Evolutionary conservation across 2,329 filamentous ascomycete genomes (phyloP).

Genomic region (Metarhizium humberi): DNA sequence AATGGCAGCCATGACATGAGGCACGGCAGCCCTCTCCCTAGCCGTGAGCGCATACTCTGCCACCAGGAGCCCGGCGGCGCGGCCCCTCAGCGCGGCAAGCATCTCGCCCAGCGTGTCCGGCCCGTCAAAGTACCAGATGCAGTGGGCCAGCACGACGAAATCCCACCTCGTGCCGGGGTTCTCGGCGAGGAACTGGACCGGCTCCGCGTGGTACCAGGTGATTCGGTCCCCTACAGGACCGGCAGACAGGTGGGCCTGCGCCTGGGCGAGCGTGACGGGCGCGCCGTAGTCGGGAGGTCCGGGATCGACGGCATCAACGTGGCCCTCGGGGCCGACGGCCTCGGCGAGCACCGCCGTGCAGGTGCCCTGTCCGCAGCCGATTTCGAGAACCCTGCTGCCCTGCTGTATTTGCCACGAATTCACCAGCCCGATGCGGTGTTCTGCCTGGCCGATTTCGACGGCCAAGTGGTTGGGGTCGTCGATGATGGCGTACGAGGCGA

Average conservation of each 20-base stretch:
- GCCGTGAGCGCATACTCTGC: constrained; percentile 24
- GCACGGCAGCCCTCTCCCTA: constrained; percentile 24
- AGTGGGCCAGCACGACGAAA: constrained; percentile 38
- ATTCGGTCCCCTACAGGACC: constrained; percentile 31
- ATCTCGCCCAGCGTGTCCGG: constrained; percentile 17
- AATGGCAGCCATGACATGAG: constrained; percentile 44
- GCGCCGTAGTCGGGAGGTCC: constrained; percentile 37
- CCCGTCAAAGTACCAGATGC: constrained; percentile 43
- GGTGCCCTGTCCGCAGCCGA: constrained; percentile 52
- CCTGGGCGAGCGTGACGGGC: constrained; percentile 39
- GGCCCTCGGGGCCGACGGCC: constrained; percentile 32
- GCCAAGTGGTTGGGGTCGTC: constrained; percentile 2
- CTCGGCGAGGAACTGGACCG: constrained; percentile 24
- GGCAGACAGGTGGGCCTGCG: constrained; percentile 33
- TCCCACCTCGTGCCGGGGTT: constrained; percentile 25
- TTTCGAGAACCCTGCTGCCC: constrained; percentile 39
- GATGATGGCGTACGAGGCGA: constrained; percentile 6
- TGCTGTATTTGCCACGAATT: constrained; percentile 25
- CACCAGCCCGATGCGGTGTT: constrained; percentile 27
- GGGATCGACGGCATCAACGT: constrained; percentile 43
- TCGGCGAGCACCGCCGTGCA: constrained; percentile 44
- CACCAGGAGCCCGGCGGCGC: constrained; percentile 11
- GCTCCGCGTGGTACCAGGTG: constrained; percentile 30
- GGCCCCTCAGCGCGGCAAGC: constrained; percentile 12
- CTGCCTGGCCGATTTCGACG: constrained; percentile 16